Evolutionary conservation across 169 alveolate genomes (phyloP).

Genomic region (Plasmodium inui): DNA sequence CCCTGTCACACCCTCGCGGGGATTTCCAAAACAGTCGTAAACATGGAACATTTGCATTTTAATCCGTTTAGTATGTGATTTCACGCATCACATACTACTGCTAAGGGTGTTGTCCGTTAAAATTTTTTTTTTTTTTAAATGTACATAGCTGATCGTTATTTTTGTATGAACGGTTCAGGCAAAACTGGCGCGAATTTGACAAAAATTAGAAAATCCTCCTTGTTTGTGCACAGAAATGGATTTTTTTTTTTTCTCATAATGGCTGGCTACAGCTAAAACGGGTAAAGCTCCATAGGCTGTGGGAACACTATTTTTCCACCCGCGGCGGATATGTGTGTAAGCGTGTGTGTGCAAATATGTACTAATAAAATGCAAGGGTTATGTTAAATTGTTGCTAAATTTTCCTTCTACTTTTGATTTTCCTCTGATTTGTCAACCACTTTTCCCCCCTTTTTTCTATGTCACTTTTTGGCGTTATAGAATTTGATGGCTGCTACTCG

Average conservation of each 20-base stretch:
- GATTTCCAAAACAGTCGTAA: background rate
- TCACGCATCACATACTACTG: background rate
- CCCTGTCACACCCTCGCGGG: background rate
- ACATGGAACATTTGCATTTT: background rate
- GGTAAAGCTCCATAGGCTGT: background rate
- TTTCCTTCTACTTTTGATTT: slow-evolving; percentile 22
- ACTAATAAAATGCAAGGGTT: background rate
- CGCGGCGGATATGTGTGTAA: background rate
- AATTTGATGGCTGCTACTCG: slow-evolving; percentile 14
- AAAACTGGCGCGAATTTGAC: background rate
- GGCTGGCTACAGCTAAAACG: background rate
- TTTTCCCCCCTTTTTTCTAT: slow-evolving; percentile 8
- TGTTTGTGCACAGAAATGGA: slow-evolving; percentile 43
- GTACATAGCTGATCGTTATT: background rate
- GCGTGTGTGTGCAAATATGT: background rate
- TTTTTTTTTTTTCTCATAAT: background rate
- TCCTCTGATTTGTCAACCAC: background rate
- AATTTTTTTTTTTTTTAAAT: background rate
- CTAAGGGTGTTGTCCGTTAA: background rate
- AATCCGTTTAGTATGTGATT: background rate
- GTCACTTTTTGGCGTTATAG: slow-evolving; percentile 18
- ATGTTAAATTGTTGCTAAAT: background rate
- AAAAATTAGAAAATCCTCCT: background rate
- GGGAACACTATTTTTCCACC: background rate
- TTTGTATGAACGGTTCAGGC: slow-evolving; percentile 38